Conservation (phyloP, 2,329 filamentous ascomycete species). For the Verticillium nonalfalfae region DNA sequence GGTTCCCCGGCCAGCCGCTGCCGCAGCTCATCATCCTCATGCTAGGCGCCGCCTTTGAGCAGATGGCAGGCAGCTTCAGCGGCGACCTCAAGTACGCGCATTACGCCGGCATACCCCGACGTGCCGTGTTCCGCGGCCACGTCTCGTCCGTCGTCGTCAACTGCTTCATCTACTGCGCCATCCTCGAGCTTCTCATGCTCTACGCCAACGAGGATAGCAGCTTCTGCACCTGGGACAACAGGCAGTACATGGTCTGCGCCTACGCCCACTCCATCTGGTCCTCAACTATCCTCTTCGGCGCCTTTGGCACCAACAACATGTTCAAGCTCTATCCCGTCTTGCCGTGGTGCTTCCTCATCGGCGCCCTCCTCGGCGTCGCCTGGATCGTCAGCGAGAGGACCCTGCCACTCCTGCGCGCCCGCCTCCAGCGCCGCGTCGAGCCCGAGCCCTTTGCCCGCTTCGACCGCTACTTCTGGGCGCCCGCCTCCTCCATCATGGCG, state of each 20-base stretch:
- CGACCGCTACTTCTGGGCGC: constrained; percentile 28
- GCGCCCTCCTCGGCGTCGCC: constrained; percentile 24
- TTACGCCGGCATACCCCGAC: constrained; percentile 24
- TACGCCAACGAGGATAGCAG: constrained; percentile 23
- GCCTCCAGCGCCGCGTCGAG: constrained; percentile 20
- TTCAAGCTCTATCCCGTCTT: constrained; percentile 36
- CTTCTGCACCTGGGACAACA: constrained; percentile 20
- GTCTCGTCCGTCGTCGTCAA: constrained; percentile 35
- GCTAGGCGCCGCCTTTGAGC: constrained; percentile 18
- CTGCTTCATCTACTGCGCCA: constrained; percentile 31
- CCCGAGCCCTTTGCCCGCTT: constrained; percentile 23
- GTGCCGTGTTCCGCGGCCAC: constrained; percentile 28
- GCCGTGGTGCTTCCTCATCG: constrained; percentile 38
- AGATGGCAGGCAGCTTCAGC: constrained; percentile 25
- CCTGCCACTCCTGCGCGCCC: constrained; percentile 24
- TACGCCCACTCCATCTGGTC: constrained; percentile 24
- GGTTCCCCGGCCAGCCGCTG: constrained; percentile 17
- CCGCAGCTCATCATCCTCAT: constrained; percentile 18
- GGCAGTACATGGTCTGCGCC: constrained; percentile 21
- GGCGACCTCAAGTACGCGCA: constrained; percentile 25
- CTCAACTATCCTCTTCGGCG: constrained; percentile 22
- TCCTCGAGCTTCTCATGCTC: constrained; percentile 28
- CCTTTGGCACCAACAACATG: constrained; percentile 23
- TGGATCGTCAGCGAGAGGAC: constrained; percentile 27
- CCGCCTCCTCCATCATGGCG: constrained; percentile 26